These are phyloP conservation scores for Amanita jacksonii DNA, from an alignment of 768 basidiomycete genomes.

Conservation along the genomic window DNA sequence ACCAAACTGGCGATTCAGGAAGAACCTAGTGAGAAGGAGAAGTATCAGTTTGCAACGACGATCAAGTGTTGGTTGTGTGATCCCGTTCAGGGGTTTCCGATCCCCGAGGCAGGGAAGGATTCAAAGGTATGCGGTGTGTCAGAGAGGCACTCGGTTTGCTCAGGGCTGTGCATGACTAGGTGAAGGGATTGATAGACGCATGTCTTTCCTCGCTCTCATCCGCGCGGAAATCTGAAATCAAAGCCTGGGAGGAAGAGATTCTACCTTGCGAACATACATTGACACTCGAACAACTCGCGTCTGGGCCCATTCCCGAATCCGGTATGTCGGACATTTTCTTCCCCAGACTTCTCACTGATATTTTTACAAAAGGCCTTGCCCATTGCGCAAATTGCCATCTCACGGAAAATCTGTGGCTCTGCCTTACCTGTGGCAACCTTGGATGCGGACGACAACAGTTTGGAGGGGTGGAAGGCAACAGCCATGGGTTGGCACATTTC, in stretches of 20 bases:
- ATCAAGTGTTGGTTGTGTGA: slow-evolving; percentile 78
- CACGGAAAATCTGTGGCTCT: slow-evolving; percentile 92
- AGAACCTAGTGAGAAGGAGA: slow-evolving; percentile 75
- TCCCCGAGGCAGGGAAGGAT: slow-evolving; percentile 29
- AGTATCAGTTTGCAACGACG: slow-evolving; percentile 57
- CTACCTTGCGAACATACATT: slow-evolving; percentile 73
- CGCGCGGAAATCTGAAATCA: slow-evolving; percentile 86
- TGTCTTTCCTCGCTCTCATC: slow-evolving; percentile 81
- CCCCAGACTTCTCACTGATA: not conserved
- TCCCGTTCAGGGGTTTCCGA: slow-evolving; percentile 32
- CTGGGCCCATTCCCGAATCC: slow-evolving; percentile 39
- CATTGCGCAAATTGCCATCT: slow-evolving; percentile 80
- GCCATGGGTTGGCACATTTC: slow-evolving; percentile 81
- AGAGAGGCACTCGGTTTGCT: too few relatives aligned
- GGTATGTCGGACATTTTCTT: slow-evolving; percentile 25
- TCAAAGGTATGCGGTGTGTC: slow-evolving; percentile 21
- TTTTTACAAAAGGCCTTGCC: slow-evolving; percentile 18
- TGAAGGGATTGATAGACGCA: slow-evolving; percentile 47
- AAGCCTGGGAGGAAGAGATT: slow-evolving; percentile 98
- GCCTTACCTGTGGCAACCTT: slow-evolving; percentile 81
- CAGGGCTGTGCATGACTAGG: slow-evolving; percentile 22
- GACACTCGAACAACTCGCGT: slow-evolving; percentile 31
- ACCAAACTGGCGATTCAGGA: slow-evolving; percentile 82
- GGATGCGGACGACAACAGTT: slow-evolving; percentile 85
- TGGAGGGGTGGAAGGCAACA: slow-evolving; percentile 77